Base-by-base conservation (phyloP, 139 green algal genomes). In the Pycnococcus provasolii region DNA sequence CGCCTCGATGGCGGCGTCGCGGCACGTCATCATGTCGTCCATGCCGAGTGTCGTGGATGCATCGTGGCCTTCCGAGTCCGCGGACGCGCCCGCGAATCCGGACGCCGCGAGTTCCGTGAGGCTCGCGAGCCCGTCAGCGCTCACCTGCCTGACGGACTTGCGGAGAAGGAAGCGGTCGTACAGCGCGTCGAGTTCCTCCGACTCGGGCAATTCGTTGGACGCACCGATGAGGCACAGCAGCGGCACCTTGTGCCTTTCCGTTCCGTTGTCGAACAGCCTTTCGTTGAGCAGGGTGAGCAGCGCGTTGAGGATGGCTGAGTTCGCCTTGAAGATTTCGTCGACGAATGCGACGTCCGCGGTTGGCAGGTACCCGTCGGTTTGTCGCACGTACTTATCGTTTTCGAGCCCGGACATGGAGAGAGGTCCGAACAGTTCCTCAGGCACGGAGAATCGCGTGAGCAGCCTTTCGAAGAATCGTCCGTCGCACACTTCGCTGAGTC, bases 271-370 rank as follows among this genome's bases (percentile, higher is more conserved):
- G 73, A 95, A 96, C 44, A 95, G 80, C 13, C 90, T 78, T 80
- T 96, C 90, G 74, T 96, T 96, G 4, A 96, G 76, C 26, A 96
- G 79, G 39, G 90, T 95, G 41, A 96, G 80, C 72, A 96, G 77
- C 1, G 90, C 86, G 82, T 96, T 96, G 11, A 95, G 73, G 81
- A 96, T 96, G 63, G 90, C 90, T 9, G 73, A 87, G 82, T 95
- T 95, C 63, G 90, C 90, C 72, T 94, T 90, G 74, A 90, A 90
- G 57, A 94, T 84, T 68, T 96, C 88, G 42, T 95, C 90, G 41
- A 96, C 86, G 77, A 96, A 96, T 0, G 90, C 90, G 13, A 96
- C 84, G 51, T n/a, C 60, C 39, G 71, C 71, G 4, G 55, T 60
- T 4, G 68, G 90, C 55, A 96, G 83, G 82, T 95, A 97, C 41